Percentiles rank a stretch among this genome's conserved stretches.
Evolutionary conservation across 306 rosid species (phyloP).

Genomic region (Vigna mungo): DNA sequence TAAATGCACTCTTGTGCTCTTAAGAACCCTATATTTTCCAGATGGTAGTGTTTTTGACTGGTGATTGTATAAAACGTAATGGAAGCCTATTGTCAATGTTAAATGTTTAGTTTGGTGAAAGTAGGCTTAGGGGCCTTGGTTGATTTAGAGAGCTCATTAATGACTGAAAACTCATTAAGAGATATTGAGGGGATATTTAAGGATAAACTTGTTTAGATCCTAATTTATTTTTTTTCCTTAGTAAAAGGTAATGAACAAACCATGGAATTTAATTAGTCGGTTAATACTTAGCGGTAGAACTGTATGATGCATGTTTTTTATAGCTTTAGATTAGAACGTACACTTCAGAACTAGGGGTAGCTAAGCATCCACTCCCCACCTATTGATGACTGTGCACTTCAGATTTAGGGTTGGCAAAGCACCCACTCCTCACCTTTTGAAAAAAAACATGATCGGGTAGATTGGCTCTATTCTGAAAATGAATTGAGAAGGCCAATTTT

Average conservation of each 20-base stretch:
- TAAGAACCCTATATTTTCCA: background rate
- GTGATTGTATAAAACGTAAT: background rate
- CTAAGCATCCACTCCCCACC: too few relatives aligned
- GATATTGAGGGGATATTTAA: background rate
- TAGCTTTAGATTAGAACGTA: background rate
- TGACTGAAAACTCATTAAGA: background rate
- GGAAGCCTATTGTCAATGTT: background rate
- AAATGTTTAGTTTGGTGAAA: background rate
- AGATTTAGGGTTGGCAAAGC: too few relatives aligned
- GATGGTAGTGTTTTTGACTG: background rate
- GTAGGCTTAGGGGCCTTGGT: slow-evolving; percentile 5
- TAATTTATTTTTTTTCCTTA: background rate
- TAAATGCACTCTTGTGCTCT: background rate
- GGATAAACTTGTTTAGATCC: background rate
- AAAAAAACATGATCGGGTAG: too few relatives aligned
- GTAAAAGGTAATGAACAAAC: background rate
- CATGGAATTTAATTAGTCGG: background rate
- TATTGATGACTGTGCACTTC: too few relatives aligned
- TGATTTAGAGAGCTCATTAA: background rate
- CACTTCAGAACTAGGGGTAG: background rate
- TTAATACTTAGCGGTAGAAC: background rate
- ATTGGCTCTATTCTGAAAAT: too few relatives aligned
- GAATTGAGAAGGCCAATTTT: too few relatives aligned
- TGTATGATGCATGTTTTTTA: background rate
- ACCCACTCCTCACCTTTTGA: too few relatives aligned